Evolutionary conservation across 2,329 filamentous ascomycete genomes (phyloP), one percentile per base, ranked within the genome.

Genomic region (Epichloe baconii): DNA sequence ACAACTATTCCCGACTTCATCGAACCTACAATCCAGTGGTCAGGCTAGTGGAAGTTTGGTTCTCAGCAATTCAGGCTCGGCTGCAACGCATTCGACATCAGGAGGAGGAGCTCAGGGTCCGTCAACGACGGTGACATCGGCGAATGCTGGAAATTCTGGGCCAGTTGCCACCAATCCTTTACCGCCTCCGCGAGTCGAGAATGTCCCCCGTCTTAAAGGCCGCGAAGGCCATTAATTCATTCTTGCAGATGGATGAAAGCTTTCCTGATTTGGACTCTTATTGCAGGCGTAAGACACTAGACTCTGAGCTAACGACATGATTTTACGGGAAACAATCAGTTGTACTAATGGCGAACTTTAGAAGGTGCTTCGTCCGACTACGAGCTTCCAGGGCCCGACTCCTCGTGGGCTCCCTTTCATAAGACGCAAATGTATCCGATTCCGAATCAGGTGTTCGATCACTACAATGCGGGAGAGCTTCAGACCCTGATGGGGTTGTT

Each of bases 401-500:
- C 76, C 12, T 78, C 89, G 55, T 93, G 89, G 86, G 82, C 86
- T 42, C 93, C 93, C 1, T 98, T 96, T 64, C 86, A 95, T 64
- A 88, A 86, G 68, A 79, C 85, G 31, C 84, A 86, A 59, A 86
- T 85, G 68, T 91, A 95, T 69, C 83, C 86, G 59, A 91, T 98
- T 49, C 93, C 93, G 47, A 89, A 96, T 58, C 80, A 82, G 61
- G 86, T 98, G 49, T 91, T 97, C 62, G 86, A 94, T 59, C 89
- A 95, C 64, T 91, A 94, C 66, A 94, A 98, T 60, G 76, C 80
- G 48, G 86, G 87, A 52, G 83, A 95, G 63, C 82, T 96, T 23
- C 84, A 85, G 53, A 95, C 90, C n/a, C 80, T 82, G 62, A 95
- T 98, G 86, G 94, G 94, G 10, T 74, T 98, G 36, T 97, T 98